Evolutionary conservation across 768 basidiomycete species (phyloP), one percentile per base, ranked within the genome.

Genomic region (Trametes sanguinea): DNA sequence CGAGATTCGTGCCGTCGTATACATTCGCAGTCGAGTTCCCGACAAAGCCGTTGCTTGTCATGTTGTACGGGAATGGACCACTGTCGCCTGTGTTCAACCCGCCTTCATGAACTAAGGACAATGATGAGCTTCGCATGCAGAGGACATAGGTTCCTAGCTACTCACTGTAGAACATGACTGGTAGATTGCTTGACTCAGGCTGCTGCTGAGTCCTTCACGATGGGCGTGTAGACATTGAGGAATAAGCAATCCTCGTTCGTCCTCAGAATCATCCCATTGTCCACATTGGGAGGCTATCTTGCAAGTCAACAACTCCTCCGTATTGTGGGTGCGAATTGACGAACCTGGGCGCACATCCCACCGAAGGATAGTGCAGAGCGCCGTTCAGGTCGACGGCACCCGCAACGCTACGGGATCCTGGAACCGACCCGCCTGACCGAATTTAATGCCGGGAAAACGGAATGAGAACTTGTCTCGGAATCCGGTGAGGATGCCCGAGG

Each of bases 401-500:
- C 33, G 33, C 3, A 48, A 11, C 30, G 47, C 27, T 13, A 47
- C 50, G 13, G 60, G 54, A 39, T 54, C 50, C 33, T 48, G 45
- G 47, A 61, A 61, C 48, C 60, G 43, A 11, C 2, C 27, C 3
- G 45, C 60, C 10, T 46, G 40, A 11, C 45, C 60, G 32, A 50
- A 61, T 35, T 61, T 48, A 17, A 61, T 61, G 44, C 60, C 60
- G 14, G 43, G 54, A 29, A 61, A 61, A 32, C 60, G 60, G 29
- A 55, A 61, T 22, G 37, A n/a, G 60, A 61, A 61, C 39, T 61
- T 61, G 60, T 61, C 60, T 13, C 60, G 60, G 48, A 40, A 61
- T 7, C 60, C 60, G 11, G 44, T 48, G 7, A 61, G 51, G 11
- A 50, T 39, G 16, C 60, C 60, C 6, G 60, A 54, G 8, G 53